Conservation (phyloP, 2,329 filamentous ascomycete genomes). For the Pseudocercospora macadamiae region DNA sequence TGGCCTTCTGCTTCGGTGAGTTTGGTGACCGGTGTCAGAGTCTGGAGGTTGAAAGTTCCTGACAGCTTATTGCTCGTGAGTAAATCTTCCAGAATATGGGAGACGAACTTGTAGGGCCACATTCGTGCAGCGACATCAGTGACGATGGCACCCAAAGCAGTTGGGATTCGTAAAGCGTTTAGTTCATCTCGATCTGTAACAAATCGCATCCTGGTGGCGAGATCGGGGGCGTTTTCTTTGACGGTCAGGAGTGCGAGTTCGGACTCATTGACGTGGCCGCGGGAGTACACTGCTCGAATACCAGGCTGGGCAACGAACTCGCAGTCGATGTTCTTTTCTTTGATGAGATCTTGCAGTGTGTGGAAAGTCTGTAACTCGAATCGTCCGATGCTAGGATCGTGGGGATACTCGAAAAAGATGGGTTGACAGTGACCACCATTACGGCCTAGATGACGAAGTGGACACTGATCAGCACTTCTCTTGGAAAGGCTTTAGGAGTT, state of each 20-base stretch:
- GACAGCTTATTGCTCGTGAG: slow-evolving; percentile 39
- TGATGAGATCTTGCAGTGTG: slow-evolving; percentile 62
- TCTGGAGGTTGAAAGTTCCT: slow-evolving; percentile 70
- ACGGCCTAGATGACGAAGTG: slow-evolving; percentile 34
- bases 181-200: slow-evolving; percentile 51
- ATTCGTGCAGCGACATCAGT: slow-evolving; percentile 68
- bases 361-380: slow-evolving; percentile 74
- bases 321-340: slow-evolving; percentile 63
- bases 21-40: slow-evolving; percentile 64
- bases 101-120: slow-evolving; percentile 85
- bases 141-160: slow-evolving; percentile 65
- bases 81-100: slow-evolving; percentile 68
- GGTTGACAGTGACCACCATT: slow-evolving; percentile 72
- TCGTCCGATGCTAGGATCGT: slow-evolving; percentile 58
- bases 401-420: slow-evolving; percentile 62
- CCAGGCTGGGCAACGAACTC: slow-evolving; percentile 68
- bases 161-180: slow-evolving; percentile 54
- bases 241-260: slow-evolving; percentile 57
- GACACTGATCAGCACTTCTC: slow-evolving; percentile 45
- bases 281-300: slow-evolving; percentile 65
- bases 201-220: slow-evolving; percentile 51
- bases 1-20: slow-evolving; percentile 31
- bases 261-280: slow-evolving; percentile 58
- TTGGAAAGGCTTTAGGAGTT: too few species aligned
- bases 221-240: slow-evolving; percentile 56